phyloP scores from a whole-genome alignment of 805 yeast genomes.

The Candida boleticola region DNA sequence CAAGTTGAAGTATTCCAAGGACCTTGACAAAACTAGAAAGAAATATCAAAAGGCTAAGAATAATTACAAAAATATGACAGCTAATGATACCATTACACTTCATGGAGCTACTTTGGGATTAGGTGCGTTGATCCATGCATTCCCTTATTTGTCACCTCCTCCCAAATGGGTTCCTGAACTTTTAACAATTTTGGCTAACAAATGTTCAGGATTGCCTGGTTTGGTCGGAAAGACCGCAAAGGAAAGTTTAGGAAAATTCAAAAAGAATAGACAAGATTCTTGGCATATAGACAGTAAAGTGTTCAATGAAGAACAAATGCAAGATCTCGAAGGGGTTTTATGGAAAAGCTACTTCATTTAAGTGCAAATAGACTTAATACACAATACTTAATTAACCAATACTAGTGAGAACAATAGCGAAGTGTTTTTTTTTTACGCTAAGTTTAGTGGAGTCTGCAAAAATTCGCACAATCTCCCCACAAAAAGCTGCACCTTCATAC shows the following conservation, averaged over 20 bases:
- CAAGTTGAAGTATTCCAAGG: constrained; percentile 26
- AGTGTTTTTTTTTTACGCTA: too few species aligned
- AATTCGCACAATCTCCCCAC: too few species aligned
- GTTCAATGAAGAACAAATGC: constrained; percentile 76
- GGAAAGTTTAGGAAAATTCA: constrained; percentile 75
- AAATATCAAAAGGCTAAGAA: constrained; percentile 34
- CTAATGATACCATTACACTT: constrained; percentile 45
- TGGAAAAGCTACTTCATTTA: constrained; percentile 90
- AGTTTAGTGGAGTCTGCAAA: too few species aligned
- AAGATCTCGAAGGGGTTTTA: constrained; percentile 89
- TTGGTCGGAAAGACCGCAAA: constrained; percentile 82
- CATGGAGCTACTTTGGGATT: constrained; percentile 90
- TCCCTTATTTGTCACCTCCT: constrained; percentile 87
- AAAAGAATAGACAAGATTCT: constrained; percentile 89
- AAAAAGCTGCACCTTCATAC: too few species aligned
- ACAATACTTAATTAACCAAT: too few species aligned
- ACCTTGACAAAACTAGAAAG: constrained; percentile 41
- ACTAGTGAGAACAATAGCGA: too few species aligned
- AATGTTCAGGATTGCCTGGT: constrained; percentile 73
- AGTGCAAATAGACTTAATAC: too few species aligned
- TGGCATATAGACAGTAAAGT: constrained; percentile 87
- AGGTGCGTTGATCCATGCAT: constrained; percentile 85
- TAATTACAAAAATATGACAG: constrained; percentile 33
- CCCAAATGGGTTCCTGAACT: constrained; percentile 85
- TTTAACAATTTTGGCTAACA: constrained; percentile 65